Evolutionary conservation across 306 rosid genomes (phyloP), one percentile per base, ranked within the genome.

Genomic region (Oxytropis ochrocephala): DNA sequence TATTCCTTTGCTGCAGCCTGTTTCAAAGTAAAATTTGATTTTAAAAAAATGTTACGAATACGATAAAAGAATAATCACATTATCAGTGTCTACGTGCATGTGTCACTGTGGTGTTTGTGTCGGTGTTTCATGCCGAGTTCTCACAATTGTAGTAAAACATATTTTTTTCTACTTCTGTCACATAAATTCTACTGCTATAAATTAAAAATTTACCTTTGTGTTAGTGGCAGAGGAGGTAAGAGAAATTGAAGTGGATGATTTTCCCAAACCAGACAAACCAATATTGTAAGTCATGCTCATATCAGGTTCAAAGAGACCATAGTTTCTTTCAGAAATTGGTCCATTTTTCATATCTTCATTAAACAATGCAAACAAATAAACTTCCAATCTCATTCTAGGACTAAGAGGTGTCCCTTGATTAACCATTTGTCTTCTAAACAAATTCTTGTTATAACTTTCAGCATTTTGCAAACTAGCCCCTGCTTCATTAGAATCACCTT

Each of bases 391-490:
- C 97, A 78, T 74, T 17, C 78, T 84, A 5, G 97, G 96, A 57
- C 95, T 84, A 70, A 89, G 18, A 30, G 99, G 99, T 0, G 99
- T 91, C n/a, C 97, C 97, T 83, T 94, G 96, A 42, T 89, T 87
- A 4, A 27, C 78, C 78, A 88, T 36, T 64, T 94, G 99, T 64
- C 97, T 87, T 19, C 80, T 87, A 72, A 94, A 12, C 76, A 94
- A 76, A 52, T 94, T 94, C 79, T 73, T 79, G 17, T 88, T 94
- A 41, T 89, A 94, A 5, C 53, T 79, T 1, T 92, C 95, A 4
- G 99, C 99, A 82, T 94, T 94, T 64, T 87, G 73, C 1, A 84
- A 33, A 1, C 84, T 79, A 33, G 97, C 99, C 29, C 99, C 99
- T 8, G 63, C 17, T 60, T 94, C 99, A 49, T 83, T 43, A 0